Percentiles rank a stretch among this genome's conserved stretches.
phyloP scores from a whole-genome alignment of 2,329 filamentous ascomycete genomes.

The Gnomoniopsis sp. region DNA sequence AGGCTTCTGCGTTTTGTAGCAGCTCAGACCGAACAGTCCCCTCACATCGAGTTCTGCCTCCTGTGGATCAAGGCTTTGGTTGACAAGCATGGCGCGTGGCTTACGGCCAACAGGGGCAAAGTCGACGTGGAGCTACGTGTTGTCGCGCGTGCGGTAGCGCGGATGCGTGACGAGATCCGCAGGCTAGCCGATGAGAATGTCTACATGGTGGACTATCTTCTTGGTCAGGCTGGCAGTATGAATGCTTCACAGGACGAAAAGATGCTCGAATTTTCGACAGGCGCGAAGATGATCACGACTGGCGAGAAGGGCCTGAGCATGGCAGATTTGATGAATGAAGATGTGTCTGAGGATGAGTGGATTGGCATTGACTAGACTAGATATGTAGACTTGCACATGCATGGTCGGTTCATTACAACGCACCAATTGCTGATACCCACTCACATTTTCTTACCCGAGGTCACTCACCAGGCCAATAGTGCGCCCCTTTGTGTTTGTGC shows the following conservation, averaged over 20 bases:
- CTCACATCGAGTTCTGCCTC: slow-evolving; percentile 92
- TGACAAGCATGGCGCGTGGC: slow-evolving; percentile 77
- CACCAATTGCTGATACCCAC: slow-evolving; percentile 12
- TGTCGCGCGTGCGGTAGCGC: slow-evolving; percentile 74
- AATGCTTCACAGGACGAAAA: slow-evolving; percentile 24
- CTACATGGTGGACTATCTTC: slow-evolving; percentile 83
- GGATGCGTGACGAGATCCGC: slow-evolving; percentile 79
- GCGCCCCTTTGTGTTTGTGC: no score
- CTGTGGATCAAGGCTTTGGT: slow-evolving; percentile 85
- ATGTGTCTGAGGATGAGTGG: slow-evolving; percentile 41
- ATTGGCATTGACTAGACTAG: slow-evolving; percentile 43
- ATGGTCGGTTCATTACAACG: slow-evolving; percentile 5
- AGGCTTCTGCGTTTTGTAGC: slow-evolving; percentile 84
- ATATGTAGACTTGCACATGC: neutral
- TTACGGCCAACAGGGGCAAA: slow-evolving; percentile 75
- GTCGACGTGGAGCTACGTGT: slow-evolving; percentile 82
- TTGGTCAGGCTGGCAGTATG: slow-evolving; percentile 43
- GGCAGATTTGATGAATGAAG: slow-evolving; percentile 28
- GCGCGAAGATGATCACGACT: slow-evolving; percentile 28
- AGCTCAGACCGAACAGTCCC: slow-evolving; percentile 81
- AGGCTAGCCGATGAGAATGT: slow-evolving; percentile 82
- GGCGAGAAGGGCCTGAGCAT: slow-evolving; percentile 22
- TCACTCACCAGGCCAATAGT: neutral
- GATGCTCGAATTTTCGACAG: slow-evolving; percentile 18
- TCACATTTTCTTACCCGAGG: neutral